A percentile compares a stretch with the other conserved stretches of the same genome.
These are phyloP conservation scores for Evansstolkia leycettana DNA, from an alignment of 495 filamentous ascomycete species.

Conservation along the genomic window DNA sequence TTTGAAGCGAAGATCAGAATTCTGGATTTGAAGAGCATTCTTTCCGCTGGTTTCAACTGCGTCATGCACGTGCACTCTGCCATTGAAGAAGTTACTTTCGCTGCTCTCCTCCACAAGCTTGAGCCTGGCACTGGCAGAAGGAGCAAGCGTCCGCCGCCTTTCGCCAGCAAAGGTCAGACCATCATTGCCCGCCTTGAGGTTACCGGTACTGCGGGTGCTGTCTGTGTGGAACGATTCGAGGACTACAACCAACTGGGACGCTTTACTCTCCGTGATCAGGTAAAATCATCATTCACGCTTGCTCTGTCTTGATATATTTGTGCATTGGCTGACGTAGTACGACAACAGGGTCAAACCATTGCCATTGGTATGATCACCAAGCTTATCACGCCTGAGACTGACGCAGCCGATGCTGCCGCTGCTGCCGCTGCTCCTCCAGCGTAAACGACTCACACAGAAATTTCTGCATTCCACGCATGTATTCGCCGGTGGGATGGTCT, in stretches of 20 bases:
- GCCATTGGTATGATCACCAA: conserved; percentile 95
- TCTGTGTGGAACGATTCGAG: conserved; percentile 88
- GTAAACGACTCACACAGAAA: too few relatives aligned
- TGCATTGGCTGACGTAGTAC: conserved; percentile 7
- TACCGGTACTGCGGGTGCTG: conserved; percentile 66
- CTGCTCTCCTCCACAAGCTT: conserved; percentile 76
- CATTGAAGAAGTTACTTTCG: conserved; percentile 90
- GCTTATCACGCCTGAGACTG: conserved; percentile 35
- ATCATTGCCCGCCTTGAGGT: conserved; percentile 90
- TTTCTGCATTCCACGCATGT: too few relatives aligned
- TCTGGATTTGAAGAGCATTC: conserved; percentile 88
- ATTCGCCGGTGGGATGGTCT: too few relatives aligned
- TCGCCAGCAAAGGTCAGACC: conserved; percentile 81
- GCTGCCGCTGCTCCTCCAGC: too few relatives aligned
- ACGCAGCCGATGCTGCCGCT: too few relatives aligned
- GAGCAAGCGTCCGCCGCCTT: conserved; percentile 84
- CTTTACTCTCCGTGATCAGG: conserved; percentile 91
- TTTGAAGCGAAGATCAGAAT: conserved; percentile 97
- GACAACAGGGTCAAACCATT: conserved; percentile 75
- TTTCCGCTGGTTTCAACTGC: conserved; percentile 82
- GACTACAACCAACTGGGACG: conserved; percentile 90
- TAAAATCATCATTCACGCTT: conserved; percentile 30
- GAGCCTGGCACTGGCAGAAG: conserved; percentile 93
- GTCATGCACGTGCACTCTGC: conserved; percentile 85
- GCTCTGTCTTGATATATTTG: conserved; percentile 1